Evolutionary conservation across 78 protist species (phyloP), one percentile per base, ranked within the genome.

Genomic region (Acrasis kona): DNA sequence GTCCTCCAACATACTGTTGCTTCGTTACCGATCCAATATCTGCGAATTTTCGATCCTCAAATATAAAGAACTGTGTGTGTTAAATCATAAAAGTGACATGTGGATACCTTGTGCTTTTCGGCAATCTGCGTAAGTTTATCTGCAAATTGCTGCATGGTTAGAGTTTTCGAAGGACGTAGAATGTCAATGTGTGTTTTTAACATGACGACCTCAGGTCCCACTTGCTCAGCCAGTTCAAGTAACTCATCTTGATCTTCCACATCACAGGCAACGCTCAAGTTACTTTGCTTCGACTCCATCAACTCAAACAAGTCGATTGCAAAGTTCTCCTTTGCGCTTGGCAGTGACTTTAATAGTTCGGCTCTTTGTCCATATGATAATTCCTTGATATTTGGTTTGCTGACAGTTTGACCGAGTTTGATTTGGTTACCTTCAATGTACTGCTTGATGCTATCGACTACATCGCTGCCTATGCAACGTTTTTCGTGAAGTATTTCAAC

Each of bases 1-100:
- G 19, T 50, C 61, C 61, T n/a, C 19, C 61, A n/a, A n/a, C 19
- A 19, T 50, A 50, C 19, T 50, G 61, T 50, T 74, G 71, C 9
- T 77, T 37, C 0, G 79, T 90, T 12, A 90, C 83, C 74, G 81
- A 88, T 31, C 97, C 97, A 64, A 93, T 93, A 42, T 93, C 97
- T 0, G 97, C 97, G 61, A 93, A 93, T 77, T 93, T 93, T 42
- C 97, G 66, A 74, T 93, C 97, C 76, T 93, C 94, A 76, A 92
- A 92, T 12, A 92, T 81, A 35, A 89, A 61, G 65, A 92, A 89
- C 39, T 50, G 61, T 19, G n/a, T n/a, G n/a, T n/a, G n/a, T n/a
- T n/a, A n/a, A n/a, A n/a, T n/a, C n/a, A n/a, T n/a, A n/a, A n/a
- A n/a, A n/a, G n/a, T n/a, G n/a, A n/a, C n/a, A n/a, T n/a, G n/a